Conservation (phyloP, 2,329 filamentous ascomycete species). For the Fusarium humuli region DNA sequence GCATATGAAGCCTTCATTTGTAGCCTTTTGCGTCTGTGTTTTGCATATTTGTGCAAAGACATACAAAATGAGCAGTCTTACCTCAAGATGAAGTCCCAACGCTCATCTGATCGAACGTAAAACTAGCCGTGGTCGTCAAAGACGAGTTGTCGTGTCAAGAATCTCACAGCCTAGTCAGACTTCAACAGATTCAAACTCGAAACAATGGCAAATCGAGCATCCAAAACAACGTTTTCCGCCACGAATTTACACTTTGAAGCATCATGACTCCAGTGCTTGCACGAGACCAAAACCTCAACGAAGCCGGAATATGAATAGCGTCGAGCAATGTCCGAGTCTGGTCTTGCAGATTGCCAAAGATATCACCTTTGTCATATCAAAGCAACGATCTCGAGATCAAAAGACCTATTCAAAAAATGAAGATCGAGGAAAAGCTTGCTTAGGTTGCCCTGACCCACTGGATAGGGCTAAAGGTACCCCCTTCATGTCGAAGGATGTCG, state of each 20-base stretch:
- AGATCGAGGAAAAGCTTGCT: slow-evolving; percentile 7
- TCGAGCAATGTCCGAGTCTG: not conserved
- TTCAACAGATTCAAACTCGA: not conserved
- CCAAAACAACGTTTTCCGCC: not conserved
- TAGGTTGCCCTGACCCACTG: slow-evolving; percentile 2
- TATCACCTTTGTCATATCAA: not conserved
- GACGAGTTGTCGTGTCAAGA: not conserved
- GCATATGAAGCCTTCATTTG: not conserved
- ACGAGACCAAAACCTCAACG: not conserved
- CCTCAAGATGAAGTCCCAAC: not conserved
- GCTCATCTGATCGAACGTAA: not conserved
- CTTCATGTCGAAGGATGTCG: not conserved
- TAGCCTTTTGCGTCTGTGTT: not conserved
- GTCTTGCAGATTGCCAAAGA: not conserved
- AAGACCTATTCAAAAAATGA: not conserved
- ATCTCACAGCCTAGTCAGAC: not conserved
- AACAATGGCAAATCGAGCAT: not conserved
- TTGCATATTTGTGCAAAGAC: not conserved
- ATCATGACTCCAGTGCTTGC: not conserved
- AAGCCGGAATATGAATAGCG: not conserved
- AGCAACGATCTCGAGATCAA: not conserved
- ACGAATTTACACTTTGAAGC: not conserved
- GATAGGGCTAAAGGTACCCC: slow-evolving; percentile 11
- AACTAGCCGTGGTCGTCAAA: not conserved
- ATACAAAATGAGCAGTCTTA: not conserved